Evolutionary conservation across 768 basidiomycete species (phyloP).

Genomic region (Lactarius hengduanensis): DNA sequence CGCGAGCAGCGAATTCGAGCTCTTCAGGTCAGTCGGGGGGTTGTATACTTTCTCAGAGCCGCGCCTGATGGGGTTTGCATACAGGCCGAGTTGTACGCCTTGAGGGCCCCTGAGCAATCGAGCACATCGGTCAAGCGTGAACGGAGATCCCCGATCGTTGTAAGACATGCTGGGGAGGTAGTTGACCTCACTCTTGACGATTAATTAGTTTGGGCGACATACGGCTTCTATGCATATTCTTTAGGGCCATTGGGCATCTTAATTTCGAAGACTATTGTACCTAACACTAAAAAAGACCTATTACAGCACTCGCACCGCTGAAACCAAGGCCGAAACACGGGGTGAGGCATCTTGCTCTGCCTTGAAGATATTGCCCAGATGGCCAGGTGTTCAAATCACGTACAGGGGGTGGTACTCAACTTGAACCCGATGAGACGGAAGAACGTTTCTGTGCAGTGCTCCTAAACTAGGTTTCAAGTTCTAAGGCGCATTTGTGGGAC

Average conservation of each 20-base stretch:
- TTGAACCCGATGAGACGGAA: background rate
- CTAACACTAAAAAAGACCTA: background rate
- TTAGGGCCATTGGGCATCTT: background rate
- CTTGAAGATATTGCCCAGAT: background rate
- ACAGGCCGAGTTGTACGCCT: conserved; percentile 12
- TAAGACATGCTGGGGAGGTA: conserved; percentile 2
- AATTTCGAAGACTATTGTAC: background rate
- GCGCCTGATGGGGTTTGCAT: background rate
- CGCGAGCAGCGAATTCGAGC: conserved; percentile 15
- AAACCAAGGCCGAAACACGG: background rate
- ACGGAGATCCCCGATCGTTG: conserved; percentile 5
- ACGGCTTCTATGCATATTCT: background rate
- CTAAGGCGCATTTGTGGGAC: no score
- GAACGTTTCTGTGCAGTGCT: no score
- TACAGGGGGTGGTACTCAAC: background rate
- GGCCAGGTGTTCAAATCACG: background rate
- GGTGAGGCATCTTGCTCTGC: no score
- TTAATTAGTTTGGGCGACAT: background rate
- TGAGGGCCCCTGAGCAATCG: background rate
- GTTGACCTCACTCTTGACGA: conserved; percentile 21
- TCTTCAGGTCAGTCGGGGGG: conserved; percentile 11
- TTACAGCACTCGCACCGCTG: background rate
- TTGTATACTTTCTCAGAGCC: background rate
- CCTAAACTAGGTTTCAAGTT: no score
- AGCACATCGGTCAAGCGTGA: conserved; percentile 13